Evolutionary conservation across 1,139 yeast genomes (phyloP), one percentile per base, ranked within the genome.

Genomic region (Suhomyces maxii): DNA sequence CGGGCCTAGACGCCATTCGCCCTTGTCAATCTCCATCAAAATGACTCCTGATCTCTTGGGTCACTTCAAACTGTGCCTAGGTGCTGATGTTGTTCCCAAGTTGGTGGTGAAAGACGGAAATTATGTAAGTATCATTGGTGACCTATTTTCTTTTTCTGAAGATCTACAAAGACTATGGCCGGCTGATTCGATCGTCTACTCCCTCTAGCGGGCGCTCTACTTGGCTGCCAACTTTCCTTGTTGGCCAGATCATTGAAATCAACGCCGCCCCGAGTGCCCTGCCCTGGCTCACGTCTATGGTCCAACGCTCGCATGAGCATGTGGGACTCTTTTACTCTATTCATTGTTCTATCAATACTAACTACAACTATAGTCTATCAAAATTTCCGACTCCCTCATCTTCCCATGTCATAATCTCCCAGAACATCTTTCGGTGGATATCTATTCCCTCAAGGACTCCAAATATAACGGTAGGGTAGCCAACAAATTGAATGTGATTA

Each of bases 51-150:
- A 65, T 25, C 51, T 68, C 34, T 39, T 68, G 12, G 48, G 50
- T 11, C 65, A 58, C 34, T 54, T 68, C 35, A 56, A 55, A 32
- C 31, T 36, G 10, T 55, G 64, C 37, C 40, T 56, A 35, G 46
- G 46, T n/a, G 36, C 46, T n/a, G 59, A 54, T 26, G 43, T 42
- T 13, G 53, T 46, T 34, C 69, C 75, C 32, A 69, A 65, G 52
- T 57, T 73, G 40, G 56, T 73, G 40, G 76, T 73, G 37, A 64
- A 66, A 45, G 56, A 71, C 50, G 77, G 77, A 18, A 51, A 63
- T 36, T 62, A 64, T 48, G 68, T 65, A 64, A 42, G 69, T 65
- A 56, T 42, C 11, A 8, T 6, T 40, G 7, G 23, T 18, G 23
- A 18, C 23, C 23, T 4, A 18, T 18, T 18, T 18, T 18, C n/a